phyloP scores from a whole-genome alignment of 1,284 basidiomycete genomes.

The Moniliophthora roreri region DNA sequence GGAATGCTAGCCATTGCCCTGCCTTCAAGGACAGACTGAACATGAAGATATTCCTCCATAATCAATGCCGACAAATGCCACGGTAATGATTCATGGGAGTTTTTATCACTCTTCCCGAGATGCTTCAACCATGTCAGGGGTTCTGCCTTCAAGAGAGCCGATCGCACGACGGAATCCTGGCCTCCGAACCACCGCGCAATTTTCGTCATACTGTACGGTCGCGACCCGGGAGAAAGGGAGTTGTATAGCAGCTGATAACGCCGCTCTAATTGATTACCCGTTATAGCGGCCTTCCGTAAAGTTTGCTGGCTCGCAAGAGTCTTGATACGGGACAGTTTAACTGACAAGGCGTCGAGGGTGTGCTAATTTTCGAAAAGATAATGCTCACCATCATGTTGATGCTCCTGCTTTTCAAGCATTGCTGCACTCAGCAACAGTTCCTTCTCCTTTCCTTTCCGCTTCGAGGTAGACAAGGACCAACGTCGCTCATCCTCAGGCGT shows the following conservation, averaged over 20 bases:
- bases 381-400: conserved; percentile 44
- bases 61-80: conserved; percentile 70
- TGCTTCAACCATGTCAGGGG: conserved; percentile 73
- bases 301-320: conserved; percentile 50
- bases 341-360: conserved; percentile 32
- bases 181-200: conserved; percentile 59
- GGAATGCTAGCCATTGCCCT: conserved; percentile 43
- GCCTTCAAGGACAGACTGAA: conserved; percentile 31
- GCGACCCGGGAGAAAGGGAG: conserved; percentile 30
- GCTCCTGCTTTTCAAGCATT: conserved; percentile 49
- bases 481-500: conserved; percentile 55
- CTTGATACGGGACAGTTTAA: conserved; percentile 56
- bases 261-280: conserved; percentile 61
- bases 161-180: conserved; percentile 43
- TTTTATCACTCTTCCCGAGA: conserved; percentile 43
- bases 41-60: conserved; percentile 59
- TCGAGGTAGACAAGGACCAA: conserved; percentile 60
- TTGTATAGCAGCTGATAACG: conserved; percentile 57
- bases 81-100: conserved; percentile 35
- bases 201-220: conserved; percentile 43
- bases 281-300: conserved; percentile 63
- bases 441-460: conserved; percentile 59
- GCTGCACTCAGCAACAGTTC: conserved; percentile 38
- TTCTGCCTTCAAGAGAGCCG: conserved; percentile 57
- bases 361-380: not conserved